Conservation (phyloP, 495 filamentous ascomycete genomes). For the Xylaria telfairii region DNA sequence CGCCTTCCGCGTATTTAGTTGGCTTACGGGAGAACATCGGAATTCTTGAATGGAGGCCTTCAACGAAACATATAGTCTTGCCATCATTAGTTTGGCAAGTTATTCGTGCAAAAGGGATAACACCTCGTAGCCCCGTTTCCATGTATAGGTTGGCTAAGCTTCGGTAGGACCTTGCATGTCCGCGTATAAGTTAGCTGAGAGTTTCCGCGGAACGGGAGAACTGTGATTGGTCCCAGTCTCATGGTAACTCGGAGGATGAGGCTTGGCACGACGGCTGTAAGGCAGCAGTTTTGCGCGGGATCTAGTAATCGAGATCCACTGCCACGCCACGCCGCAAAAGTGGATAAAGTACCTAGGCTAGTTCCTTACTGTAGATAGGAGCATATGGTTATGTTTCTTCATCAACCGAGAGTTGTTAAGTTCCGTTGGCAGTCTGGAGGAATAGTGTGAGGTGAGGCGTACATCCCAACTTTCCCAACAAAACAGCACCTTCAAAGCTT, state of each 20-base stretch:
- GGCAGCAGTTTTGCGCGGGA: neutral
- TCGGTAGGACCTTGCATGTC: neutral
- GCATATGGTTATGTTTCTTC: neutral
- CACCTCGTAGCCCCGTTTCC: neutral
- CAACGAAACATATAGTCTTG: neutral
- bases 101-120: neutral
- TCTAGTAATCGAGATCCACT: slow-evolving; percentile 5
- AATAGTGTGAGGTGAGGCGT: neutral
- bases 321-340: neutral
- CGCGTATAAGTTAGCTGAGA: slow-evolving; percentile 4
- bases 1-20: slow-evolving; percentile 1
- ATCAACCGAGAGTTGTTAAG: neutral
- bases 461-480: neutral
- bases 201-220: slow-evolving; percentile 13
- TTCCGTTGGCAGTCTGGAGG: neutral
- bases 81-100: neutral
- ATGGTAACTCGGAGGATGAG: neutral
- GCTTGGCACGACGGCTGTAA: slow-evolving; percentile 13
- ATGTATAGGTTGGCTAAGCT: slow-evolving; percentile 2
- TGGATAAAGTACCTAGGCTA: neutral
- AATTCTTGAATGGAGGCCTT: neutral
- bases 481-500: no score
- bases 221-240: slow-evolving; percentile 3
- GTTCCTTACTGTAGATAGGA: neutral
- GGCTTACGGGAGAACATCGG: neutral